phyloP scores from a whole-genome alignment of 1,284 basidiomycete species.

The Megacollybia platyphylla region DNA sequence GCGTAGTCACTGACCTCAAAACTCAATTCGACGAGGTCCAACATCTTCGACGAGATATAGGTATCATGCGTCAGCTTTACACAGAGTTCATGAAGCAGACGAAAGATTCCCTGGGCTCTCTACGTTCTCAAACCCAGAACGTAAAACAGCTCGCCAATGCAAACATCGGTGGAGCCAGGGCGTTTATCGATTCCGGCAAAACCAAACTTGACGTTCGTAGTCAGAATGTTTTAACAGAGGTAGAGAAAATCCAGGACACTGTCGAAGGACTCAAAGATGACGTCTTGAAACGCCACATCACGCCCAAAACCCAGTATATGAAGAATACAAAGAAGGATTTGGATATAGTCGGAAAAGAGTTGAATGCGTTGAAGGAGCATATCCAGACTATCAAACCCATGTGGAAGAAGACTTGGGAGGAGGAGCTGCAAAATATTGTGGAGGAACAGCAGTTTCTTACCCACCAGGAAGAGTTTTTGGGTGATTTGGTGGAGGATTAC shows the following conservation, averaged over 20 bases:
- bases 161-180: constrained; percentile 77
- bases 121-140: constrained; percentile 75
- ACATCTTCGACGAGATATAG: constrained; percentile 85
- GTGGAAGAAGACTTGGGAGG: constrained; percentile 99
- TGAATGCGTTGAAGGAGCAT: constrained; percentile 74
- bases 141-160: constrained; percentile 79
- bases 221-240: constrained; percentile 83
- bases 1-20: constrained; percentile 73
- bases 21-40: constrained; percentile 93
- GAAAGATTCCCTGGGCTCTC: constrained; percentile 67
- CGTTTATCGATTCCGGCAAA: constrained; percentile 88
- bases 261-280: constrained; percentile 89
- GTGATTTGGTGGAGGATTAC: constrained; percentile 85
- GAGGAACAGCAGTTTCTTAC: constrained; percentile 94
- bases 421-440: constrained; percentile 91
- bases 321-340: constrained; percentile 70
- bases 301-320: constrained; percentile 68
- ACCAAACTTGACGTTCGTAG: constrained; percentile 78
- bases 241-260: constrained; percentile 89
- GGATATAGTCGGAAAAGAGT: constrained; percentile 52
- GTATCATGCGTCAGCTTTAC: constrained; percentile 89
- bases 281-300: constrained; percentile 81
- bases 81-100: constrained; percentile 87
- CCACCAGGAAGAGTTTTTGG: constrained; percentile 84
- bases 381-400: constrained; percentile 86